Percentiles rank a stretch among this genome's conserved stretches.
Evolutionary conservation across 1,284 basidiomycete species (phyloP).

Genomic region (Trametes polyzona): DNA sequence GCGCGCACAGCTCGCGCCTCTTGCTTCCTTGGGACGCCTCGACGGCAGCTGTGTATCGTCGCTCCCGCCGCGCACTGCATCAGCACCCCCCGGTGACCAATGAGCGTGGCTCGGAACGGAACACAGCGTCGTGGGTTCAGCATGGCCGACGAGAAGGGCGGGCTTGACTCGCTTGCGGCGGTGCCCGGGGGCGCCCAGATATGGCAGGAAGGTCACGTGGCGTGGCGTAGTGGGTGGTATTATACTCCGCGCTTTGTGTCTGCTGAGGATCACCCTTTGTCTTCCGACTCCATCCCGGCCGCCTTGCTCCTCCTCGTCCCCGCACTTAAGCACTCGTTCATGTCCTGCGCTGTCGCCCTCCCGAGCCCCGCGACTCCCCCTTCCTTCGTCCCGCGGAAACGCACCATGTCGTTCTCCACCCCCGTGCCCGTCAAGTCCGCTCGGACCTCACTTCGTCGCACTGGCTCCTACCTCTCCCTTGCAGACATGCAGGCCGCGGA

Average conservation of each 20-base stretch:
- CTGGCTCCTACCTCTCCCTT: conserved; percentile 38
- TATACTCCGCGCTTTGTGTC: conserved; percentile 26
- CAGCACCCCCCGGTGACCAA: not conserved
- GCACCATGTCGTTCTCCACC: conserved; percentile 39
- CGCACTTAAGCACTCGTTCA: conserved; percentile 24
- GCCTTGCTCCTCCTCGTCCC: conserved; percentile 16
- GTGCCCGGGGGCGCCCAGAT: conserved; percentile 14
- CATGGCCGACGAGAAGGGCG: conserved; percentile 18
- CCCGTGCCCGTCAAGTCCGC: conserved; percentile 32
- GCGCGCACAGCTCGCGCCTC: conserved; percentile 5
- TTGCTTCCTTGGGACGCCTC: not conserved
- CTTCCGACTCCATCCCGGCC: conserved; percentile 29
- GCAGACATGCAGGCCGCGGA: conserved; percentile 33
- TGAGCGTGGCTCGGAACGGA: conserved; percentile 20
- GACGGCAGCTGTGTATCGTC: not conserved
- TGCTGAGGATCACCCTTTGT: conserved; percentile 27
- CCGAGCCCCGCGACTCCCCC: conserved; percentile 12
- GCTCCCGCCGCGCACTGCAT: not conserved
- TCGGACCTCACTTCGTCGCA: conserved; percentile 35
- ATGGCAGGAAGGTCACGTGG: conserved; percentile 23
- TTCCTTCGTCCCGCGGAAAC: conserved; percentile 32
- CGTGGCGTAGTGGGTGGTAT: conserved; percentile 17
- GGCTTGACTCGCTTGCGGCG: conserved; percentile 8
- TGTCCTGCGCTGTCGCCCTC: conserved; percentile 29
- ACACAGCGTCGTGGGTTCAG: conserved; percentile 27